These are phyloP conservation scores for Scheffersomyces lignicola DNA, from an alignment of 1,139 yeast species.

Conservation along the genomic window DNA sequence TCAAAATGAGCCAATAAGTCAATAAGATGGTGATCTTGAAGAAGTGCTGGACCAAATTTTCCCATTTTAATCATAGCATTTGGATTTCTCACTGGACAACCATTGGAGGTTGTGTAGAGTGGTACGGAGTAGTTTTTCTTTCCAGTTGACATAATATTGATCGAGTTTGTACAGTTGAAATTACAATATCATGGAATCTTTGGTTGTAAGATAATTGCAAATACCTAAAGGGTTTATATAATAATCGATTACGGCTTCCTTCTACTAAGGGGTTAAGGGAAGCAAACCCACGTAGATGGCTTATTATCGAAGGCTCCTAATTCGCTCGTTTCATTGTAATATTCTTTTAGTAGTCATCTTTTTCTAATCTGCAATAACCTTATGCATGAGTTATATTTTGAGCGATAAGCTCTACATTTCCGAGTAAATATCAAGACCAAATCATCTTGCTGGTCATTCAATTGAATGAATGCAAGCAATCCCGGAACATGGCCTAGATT, in stretches of 20 bases:
- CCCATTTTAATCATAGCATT: constrained; percentile 67
- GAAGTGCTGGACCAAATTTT: constrained; percentile 63
- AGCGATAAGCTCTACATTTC: too few species aligned
- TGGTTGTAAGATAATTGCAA: not conserved
- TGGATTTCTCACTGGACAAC: constrained; percentile 59
- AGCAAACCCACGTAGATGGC: too few species aligned
- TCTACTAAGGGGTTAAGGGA: constrained; percentile 1
- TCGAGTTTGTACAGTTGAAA: not conserved
- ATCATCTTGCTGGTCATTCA: too few species aligned
- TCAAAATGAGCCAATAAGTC: constrained; percentile 76
- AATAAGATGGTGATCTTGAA: constrained; percentile 69
- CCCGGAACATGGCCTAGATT: too few species aligned
- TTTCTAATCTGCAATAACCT: too few species aligned
- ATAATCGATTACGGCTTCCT: not conserved
- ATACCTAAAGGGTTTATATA: not conserved
- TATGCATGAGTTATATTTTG: too few species aligned
- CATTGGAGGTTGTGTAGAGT: constrained; percentile 58
- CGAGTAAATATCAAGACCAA: too few species aligned
- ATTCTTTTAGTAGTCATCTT: too few species aligned
- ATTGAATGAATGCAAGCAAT: too few species aligned
- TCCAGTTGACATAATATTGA: constrained; percentile 1
- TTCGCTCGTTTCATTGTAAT: too few species aligned
- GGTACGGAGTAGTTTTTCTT: constrained; percentile 2
- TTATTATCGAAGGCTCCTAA: too few species aligned
- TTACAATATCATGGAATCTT: constrained; percentile 1